A percentile compares a stretch with the other conserved stretches of the same genome.
Conservation (phyloP, 805 yeast species). For the Saturnispora mendoncae region DNA sequence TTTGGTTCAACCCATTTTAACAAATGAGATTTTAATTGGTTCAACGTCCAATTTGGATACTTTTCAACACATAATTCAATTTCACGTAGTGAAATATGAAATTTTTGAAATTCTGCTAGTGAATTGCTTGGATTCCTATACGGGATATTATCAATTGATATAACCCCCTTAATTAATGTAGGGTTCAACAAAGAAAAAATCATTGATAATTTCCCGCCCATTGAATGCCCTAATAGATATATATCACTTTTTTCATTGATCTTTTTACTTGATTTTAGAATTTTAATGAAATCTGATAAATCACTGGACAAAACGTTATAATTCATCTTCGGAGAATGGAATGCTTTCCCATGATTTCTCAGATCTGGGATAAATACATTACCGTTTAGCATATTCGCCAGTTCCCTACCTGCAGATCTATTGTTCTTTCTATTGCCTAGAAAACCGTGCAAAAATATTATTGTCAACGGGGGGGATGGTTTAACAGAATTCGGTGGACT, state of each 20-base stretch:
- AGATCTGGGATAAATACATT: slow-evolving; percentile 64
- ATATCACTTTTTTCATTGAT: slow-evolving; percentile 31
- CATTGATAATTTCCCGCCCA: slow-evolving; percentile 96
- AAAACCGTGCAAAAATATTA: slow-evolving; percentile 78
- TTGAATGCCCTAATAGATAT: slow-evolving; percentile 61
- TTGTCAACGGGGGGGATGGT: slow-evolving; percentile 36
- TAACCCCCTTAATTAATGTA: slow-evolving; percentile 44
- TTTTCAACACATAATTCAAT: slow-evolving; percentile 11
- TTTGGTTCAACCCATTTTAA: slow-evolving; percentile 54
- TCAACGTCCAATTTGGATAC: slow-evolving; percentile 36
- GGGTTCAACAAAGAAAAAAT: slow-evolving; percentile 64
- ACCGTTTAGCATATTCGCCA: slow-evolving; percentile 38
- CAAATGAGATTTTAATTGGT: slow-evolving; percentile 40
- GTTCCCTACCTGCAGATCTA: slow-evolving; percentile 57
- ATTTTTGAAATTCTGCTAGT: slow-evolving; percentile 24
- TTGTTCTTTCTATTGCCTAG: slow-evolving; percentile 77
- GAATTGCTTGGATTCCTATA: slow-evolving; percentile 37
- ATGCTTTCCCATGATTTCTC: slow-evolving; percentile 86
- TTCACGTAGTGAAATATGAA: slow-evolving; percentile 19
- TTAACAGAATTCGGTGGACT: slow-evolving; percentile 5
- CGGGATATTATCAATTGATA: slow-evolving; percentile 81
- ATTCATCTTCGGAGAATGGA: slow-evolving; percentile 60
- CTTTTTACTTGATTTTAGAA: slow-evolving; percentile 10
- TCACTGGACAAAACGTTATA: slow-evolving; percentile 75
- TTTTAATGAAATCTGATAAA: slow-evolving; percentile 46